Conservation (phyloP, 2,329 filamentous ascomycete species). For the Dendrostoma leiphaemia region DNA sequence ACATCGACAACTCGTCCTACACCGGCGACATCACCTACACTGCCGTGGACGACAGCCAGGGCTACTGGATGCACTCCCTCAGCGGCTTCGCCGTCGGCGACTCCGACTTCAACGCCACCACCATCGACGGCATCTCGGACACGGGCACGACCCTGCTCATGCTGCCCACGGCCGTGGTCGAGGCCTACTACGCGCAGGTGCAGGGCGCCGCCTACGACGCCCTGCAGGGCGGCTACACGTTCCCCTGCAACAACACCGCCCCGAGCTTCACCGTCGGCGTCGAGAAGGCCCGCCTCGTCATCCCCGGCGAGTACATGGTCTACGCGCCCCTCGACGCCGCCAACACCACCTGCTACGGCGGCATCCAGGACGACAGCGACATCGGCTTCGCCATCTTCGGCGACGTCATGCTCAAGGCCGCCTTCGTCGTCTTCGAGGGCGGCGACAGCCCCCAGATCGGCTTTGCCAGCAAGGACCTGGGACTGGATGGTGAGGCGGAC, state of each 20-base stretch:
- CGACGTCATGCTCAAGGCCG: constrained; percentile 30
- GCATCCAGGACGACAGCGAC: constrained; percentile 28
- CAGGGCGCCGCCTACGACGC: constrained; percentile 36
- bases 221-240: constrained; percentile 39
- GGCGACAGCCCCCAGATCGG: constrained; percentile 36
- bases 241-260: constrained; percentile 32
- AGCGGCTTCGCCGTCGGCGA: constrained; percentile 35
- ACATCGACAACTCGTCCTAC: constrained; percentile 57
- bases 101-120: constrained; percentile 29
- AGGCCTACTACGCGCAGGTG: constrained; percentile 51
- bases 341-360: constrained; percentile 32
- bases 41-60: constrained; percentile 51
- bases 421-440: constrained; percentile 33
- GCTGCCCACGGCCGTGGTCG: constrained; percentile 43
- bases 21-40: constrained; percentile 58
- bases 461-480: constrained; percentile 33
- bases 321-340: constrained; percentile 26
- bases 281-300: constrained; percentile 28
- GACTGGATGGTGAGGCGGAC: constrained; percentile 10
- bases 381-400: constrained; percentile 30
- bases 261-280: constrained; percentile 36
- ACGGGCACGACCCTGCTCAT: constrained; percentile 59
- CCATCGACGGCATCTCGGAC: constrained; percentile 51
- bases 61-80: constrained; percentile 62
- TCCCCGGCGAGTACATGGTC: constrained; percentile 38